A percentile compares a stretch with the other conserved stretches of the same genome.
Evolutionary conservation across 1,284 basidiomycete species (phyloP).

Genomic region (Sanghuangporus baumii): DNA sequence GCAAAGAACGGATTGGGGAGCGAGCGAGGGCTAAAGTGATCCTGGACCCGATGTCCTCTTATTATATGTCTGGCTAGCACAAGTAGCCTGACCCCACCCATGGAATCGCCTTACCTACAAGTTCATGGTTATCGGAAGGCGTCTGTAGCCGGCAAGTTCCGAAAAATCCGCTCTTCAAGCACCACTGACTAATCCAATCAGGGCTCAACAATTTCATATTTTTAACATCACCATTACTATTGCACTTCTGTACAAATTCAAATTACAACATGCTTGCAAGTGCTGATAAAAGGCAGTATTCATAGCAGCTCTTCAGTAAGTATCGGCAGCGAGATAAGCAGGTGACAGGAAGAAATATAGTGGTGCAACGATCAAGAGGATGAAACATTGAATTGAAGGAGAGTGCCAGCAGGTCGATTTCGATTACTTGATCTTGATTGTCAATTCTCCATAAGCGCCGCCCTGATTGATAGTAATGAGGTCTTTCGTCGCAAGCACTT

Average conservation of each 20-base stretch:
- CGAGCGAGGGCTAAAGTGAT: constrained; percentile 17
- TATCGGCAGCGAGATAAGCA: background rate
- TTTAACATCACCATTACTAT: background rate
- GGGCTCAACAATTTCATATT: background rate
- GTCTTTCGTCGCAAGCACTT: constrained; percentile 65
- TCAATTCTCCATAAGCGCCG: constrained; percentile 45
- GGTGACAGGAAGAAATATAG: background rate
- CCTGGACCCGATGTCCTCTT: background rate
- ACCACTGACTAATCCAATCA: background rate
- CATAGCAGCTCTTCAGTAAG: background rate
- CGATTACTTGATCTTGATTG: constrained; percentile 31
- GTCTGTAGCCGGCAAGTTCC: constrained; percentile 8
- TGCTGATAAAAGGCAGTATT: background rate
- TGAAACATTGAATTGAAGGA: background rate
- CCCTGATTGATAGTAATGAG: constrained; percentile 49
- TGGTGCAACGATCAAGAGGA: background rate
- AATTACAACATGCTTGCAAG: no score
- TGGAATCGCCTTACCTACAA: constrained; percentile 4
- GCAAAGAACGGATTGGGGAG: background rate
- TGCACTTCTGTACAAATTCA: no score
- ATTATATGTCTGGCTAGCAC: background rate
- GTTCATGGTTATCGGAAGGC: background rate
- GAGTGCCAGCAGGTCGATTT: background rate
- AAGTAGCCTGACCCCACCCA: constrained; percentile 10
- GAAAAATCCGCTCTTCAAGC: background rate